Percentiles rank a stretch among this genome's conserved stretches.
These are phyloP conservation scores for Mortierella sp. DNA, from an alignment of 371 early-diverging fungal genomes.

Conservation along the genomic window DNA sequence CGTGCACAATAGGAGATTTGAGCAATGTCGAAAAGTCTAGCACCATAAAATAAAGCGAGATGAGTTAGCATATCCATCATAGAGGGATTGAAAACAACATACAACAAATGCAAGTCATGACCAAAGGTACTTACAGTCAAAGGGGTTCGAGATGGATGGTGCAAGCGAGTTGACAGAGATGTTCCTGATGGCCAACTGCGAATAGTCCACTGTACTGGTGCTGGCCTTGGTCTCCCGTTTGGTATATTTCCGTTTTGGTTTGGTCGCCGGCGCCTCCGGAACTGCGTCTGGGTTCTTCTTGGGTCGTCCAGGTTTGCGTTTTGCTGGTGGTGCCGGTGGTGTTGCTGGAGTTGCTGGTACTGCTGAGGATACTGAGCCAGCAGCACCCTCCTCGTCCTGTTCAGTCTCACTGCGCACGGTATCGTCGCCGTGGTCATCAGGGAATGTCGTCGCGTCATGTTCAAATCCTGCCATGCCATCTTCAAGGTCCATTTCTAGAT, in stretches of 20 bases:
- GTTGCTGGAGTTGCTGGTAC: too few species aligned
- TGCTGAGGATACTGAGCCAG: neutral
- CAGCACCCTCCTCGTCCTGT: neutral
- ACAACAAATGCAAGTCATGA: neutral
- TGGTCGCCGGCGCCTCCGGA: neutral
- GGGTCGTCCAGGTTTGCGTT: neutral
- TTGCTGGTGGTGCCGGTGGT: neutral
- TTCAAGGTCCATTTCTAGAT: neutral
- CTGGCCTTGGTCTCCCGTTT: constrained; percentile 7
- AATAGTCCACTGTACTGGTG: constrained; percentile 12
- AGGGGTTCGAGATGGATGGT: constrained; percentile 18
- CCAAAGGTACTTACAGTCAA: constrained; percentile 23
- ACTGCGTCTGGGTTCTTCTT: neutral
- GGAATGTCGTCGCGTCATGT: too few species aligned
- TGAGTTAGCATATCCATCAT: too few species aligned
- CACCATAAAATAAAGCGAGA: neutral
- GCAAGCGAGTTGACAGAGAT: constrained; percentile 41
- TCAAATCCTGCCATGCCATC: neutral
- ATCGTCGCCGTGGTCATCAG: neutral
- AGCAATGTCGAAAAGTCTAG: constrained; percentile 36
- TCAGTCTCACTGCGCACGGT: too few species aligned
- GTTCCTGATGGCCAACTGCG: constrained; percentile 39
- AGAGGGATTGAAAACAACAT: neutral
- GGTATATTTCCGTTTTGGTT: constrained; percentile 3
- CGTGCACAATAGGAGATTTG: constrained; percentile 31